These are phyloP conservation scores for Urtica urens DNA, from an alignment of 306 rosid species.

Conservation along the genomic window DNA sequence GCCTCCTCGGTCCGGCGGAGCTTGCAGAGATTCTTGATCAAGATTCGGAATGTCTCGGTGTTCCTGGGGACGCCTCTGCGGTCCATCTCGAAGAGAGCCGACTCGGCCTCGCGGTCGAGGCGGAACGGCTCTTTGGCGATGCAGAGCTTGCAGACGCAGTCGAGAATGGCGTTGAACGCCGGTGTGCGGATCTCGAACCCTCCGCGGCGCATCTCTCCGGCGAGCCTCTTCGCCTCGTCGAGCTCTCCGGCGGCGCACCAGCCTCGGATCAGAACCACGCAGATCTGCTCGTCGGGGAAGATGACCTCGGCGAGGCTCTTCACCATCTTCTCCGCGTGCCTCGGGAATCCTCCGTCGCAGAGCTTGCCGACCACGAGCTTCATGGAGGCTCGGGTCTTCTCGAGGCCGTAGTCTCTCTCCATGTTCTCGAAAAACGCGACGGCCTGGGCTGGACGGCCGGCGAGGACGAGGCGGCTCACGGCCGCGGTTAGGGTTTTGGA, in stretches of 20 bases:
- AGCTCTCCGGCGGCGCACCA: conserved; percentile 64
- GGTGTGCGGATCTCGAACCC: conserved; percentile 54
- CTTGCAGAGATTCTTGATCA: conserved; percentile 67
- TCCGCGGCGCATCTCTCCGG: conserved; percentile 75
- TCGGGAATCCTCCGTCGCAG: conserved; percentile 51
- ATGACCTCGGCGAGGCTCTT: conserved; percentile 51
- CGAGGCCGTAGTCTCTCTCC: conserved; percentile 64
- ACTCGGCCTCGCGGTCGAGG: conserved; percentile 51
- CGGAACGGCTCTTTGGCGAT: conserved; percentile 59
- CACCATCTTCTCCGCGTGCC: conserved; percentile 65
- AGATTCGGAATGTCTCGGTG: conserved; percentile 64
- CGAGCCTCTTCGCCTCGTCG: conserved; percentile 58
- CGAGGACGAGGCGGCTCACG: conserved; percentile 54
- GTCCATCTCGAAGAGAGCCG: conserved; percentile 61
- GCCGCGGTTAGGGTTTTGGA: conserved; percentile 37
- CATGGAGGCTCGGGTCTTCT: conserved; percentile 39
- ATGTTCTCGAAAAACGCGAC: conserved; percentile 60
- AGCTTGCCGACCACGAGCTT: conserved; percentile 54
- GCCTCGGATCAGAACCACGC: conserved; percentile 54
- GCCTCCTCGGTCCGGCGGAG: conserved; percentile 63
- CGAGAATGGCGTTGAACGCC: conserved; percentile 67
- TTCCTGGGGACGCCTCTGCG: conserved; percentile 58
- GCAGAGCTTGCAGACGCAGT: conserved; percentile 59
- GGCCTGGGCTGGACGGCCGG: conserved; percentile 39
- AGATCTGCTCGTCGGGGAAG: conserved; percentile 46